A percentile compares a stretch with the other conserved stretches of the same genome.
These are phyloP conservation scores for Sarocladium oryzae DNA, from an alignment of 2,329 filamentous ascomycete species.

Conservation along the genomic window DNA sequence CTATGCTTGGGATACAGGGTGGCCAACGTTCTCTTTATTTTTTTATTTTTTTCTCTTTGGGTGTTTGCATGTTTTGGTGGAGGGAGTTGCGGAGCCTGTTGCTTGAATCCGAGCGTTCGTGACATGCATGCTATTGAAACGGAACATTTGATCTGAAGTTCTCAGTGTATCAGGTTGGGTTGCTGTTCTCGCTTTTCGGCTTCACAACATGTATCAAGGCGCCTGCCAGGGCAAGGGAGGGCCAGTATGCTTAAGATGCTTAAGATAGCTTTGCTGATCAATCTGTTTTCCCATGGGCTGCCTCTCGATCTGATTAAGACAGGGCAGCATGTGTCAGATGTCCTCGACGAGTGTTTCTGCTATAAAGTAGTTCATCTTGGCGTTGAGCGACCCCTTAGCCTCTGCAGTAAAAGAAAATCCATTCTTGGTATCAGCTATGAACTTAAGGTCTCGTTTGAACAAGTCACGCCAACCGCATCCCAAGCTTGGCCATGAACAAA, in stretches of 20 bases:
- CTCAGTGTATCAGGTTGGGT: constrained; percentile 1
- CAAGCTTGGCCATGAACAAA: not conserved
- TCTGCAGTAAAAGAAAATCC: no score
- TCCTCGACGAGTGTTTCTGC: not conserved
- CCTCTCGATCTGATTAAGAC: not conserved
- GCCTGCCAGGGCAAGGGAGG: no score
- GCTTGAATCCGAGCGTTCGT: no score
- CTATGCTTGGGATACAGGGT: no score
- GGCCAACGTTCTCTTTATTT: no score
- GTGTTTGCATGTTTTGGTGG: no score
- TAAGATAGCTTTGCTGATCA: not conserved
- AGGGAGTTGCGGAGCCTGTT: no score
- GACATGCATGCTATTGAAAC: not conserved
- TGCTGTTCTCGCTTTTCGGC: no score
- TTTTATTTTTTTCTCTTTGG: no score
- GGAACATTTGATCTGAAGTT: constrained; percentile 1
- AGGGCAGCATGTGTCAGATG: not conserved
- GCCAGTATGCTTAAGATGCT: not conserved
- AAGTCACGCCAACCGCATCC: not conserved
- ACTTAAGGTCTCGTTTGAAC: no score
- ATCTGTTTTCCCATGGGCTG: not conserved
- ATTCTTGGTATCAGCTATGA: constrained; percentile 4
- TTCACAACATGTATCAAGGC: no score
- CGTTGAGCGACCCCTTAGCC: not conserved
- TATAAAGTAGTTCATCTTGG: not conserved